Evolutionary conservation across 2,329 filamentous ascomycete species (phyloP).

Genomic region (Colletotrichum sp.): DNA sequence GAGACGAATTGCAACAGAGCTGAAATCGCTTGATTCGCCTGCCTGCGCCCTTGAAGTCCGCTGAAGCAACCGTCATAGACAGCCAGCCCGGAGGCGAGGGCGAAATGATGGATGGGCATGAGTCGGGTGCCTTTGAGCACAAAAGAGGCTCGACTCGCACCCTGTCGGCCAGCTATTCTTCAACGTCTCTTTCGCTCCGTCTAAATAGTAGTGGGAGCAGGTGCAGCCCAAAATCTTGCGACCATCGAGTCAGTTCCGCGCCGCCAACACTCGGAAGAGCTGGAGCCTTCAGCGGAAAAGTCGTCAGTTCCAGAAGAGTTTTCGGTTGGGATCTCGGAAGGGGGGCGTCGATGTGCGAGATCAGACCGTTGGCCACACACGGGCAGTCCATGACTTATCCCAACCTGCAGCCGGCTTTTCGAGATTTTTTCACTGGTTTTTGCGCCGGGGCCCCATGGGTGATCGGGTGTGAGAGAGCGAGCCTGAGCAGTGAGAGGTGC

Average conservation of each 20-base stretch:
- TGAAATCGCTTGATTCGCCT: conserved; percentile 1
- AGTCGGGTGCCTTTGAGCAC: not conserved
- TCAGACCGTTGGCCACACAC: not conserved
- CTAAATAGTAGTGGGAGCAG: not conserved
- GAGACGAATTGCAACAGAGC: not conserved
- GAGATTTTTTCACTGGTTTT: not conserved
- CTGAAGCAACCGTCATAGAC: not conserved
- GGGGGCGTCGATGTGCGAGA: not conserved
- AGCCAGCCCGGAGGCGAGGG: not conserved
- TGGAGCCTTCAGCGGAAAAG: not conserved
- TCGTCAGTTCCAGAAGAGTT: not conserved
- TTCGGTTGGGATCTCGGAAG: not conserved
- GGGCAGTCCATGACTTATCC: not conserved
- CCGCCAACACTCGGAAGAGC: not conserved
- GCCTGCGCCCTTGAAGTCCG: not conserved
- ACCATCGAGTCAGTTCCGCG: not conserved
- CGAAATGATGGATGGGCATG: not conserved
- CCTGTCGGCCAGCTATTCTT: not conserved
- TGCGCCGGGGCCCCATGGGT: not conserved
- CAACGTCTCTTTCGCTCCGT: not conserved
- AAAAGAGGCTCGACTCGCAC: not conserved
- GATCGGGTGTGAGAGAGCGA: not conserved
- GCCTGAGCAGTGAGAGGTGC: not conserved
- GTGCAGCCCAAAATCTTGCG: not conserved
- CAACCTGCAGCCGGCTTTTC: not conserved